phyloP scores from a whole-genome alignment of 2,329 filamentous ascomycete species.

The Aureobasidium sp. region DNA sequence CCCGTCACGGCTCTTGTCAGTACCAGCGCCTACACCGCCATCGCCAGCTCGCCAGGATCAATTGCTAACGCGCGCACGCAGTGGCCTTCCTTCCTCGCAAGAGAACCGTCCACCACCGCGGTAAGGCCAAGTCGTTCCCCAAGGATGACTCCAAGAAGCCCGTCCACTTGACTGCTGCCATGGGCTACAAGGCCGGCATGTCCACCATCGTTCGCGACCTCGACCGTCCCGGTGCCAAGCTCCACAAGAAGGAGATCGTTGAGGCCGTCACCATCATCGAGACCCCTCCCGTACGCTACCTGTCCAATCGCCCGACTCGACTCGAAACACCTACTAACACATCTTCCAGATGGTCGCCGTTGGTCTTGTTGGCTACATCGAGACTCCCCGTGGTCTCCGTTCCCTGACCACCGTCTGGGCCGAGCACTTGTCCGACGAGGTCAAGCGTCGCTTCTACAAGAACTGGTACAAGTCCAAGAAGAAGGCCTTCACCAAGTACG shows the following conservation, averaged over 20 bases:
- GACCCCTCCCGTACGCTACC: slow-evolving; percentile 70
- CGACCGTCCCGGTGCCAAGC: slow-evolving; percentile 97
- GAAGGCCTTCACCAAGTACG: slow-evolving; percentile 99
- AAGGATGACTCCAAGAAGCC: slow-evolving; percentile 99
- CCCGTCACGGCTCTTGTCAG: slow-evolving; percentile 67
- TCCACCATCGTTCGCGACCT: slow-evolving; percentile 99
- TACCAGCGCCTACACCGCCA: neutral
- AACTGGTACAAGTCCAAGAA: slow-evolving; percentile 99
- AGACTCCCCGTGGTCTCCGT: slow-evolving; percentile 98
- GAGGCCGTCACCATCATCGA: slow-evolving; percentile 83
- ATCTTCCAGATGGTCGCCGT: slow-evolving; percentile 87
- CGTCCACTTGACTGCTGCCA: slow-evolving; percentile 93
- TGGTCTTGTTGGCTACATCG: slow-evolving; percentile 99
- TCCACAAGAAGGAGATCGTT: slow-evolving; percentile 98
- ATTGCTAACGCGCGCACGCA: slow-evolving; percentile 11
- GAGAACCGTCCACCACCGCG: slow-evolving; percentile 87
- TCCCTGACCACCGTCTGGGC: slow-evolving; percentile 99
- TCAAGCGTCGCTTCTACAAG: slow-evolving; percentile 99
- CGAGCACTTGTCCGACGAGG: slow-evolving; percentile 96
- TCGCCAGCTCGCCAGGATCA: neutral
- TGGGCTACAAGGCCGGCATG: slow-evolving; percentile 99
- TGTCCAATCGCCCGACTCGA: neutral
- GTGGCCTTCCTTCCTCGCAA: slow-evolving; percentile 55
- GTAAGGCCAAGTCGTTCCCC: slow-evolving; percentile 99
- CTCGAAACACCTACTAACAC: neutral